Conservation (phyloP, 352 stramenopile genomes). For the Globisporangium yorkense region DNA sequence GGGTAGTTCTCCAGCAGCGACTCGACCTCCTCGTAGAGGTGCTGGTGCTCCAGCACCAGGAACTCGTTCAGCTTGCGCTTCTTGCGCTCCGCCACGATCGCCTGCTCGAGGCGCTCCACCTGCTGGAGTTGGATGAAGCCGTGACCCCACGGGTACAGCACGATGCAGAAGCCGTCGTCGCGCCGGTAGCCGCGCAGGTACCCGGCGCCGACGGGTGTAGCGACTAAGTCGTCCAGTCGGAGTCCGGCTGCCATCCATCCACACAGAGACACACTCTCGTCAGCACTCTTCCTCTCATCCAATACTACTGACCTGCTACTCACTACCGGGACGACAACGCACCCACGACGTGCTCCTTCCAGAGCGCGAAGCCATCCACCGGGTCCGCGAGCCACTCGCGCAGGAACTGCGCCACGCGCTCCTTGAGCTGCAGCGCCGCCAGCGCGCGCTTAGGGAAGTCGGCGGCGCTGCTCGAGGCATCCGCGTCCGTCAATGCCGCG, state of each 20-base stretch:
- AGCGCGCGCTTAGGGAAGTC: constrained; percentile 30
- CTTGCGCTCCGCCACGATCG: constrained; percentile 27
- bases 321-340: constrained; percentile 2
- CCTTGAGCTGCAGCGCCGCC: constrained; percentile 58
- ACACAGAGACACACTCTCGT: neutral
- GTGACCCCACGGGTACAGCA: constrained; percentile 71
- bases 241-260: constrained; percentile 18
- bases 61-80: constrained; percentile 49
- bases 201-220: constrained; percentile 49
- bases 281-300: neutral
- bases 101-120: constrained; percentile 37
- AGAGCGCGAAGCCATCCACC: constrained; percentile 57
- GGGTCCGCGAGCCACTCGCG: constrained; percentile 66
- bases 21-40: constrained; percentile 65
- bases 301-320: neutral
- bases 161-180: constrained; percentile 55
- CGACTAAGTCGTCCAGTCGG: constrained; percentile 56
- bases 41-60: constrained; percentile 58
- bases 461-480: constrained; percentile 1
- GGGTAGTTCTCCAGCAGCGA: constrained; percentile 44
- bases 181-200: constrained; percentile 55
- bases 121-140: constrained; percentile 59
- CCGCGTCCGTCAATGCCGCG: constrained; percentile 21
- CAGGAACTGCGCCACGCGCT: constrained; percentile 58
- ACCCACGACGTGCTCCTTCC: constrained; percentile 69